A percentile compares a stretch with the other conserved stretches of the same genome.
These are phyloP conservation scores for Phyllosticta ampelicida DNA, from an alignment of 2,329 filamentous ascomycete species.

Conservation along the genomic window DNA sequence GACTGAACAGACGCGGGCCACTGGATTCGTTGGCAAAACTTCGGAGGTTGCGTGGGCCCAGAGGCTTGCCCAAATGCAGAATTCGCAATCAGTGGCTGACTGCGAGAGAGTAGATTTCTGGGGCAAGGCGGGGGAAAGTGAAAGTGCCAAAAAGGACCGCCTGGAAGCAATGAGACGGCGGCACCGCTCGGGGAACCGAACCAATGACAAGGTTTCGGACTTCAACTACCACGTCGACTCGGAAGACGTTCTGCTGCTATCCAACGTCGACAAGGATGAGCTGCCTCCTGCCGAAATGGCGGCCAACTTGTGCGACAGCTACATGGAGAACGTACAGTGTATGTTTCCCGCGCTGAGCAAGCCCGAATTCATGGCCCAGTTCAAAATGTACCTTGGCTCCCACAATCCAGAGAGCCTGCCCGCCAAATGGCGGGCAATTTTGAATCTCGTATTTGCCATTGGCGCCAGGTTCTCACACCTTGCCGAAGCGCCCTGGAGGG, in stretches of 20 bases:
- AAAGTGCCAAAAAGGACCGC: not conserved
- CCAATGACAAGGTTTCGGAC: not conserved
- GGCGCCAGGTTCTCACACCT: constrained; percentile 26
- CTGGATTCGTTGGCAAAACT: constrained; percentile 17
- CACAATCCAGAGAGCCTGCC: constrained; percentile 12
- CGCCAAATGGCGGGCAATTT: constrained; percentile 25
- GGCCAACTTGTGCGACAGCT: constrained; percentile 24
- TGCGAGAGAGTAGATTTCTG: not conserved
- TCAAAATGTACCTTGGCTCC: constrained; percentile 20
- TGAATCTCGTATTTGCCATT: constrained; percentile 34
- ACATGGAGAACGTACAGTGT: constrained; percentile 28
- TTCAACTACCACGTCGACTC: constrained; percentile 19
- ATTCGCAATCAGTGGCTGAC: not conserved
- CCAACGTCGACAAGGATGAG: constrained; percentile 21
- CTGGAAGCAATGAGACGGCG: not conserved
- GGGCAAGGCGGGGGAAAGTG: not conserved
- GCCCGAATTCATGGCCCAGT: constrained; percentile 22
- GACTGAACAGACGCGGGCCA: constrained; percentile 17
- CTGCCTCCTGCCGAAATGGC: constrained; percentile 23
- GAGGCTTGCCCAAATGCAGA: constrained; percentile 16
- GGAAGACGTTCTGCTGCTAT: constrained; percentile 19
- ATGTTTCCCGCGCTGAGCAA: constrained; percentile 30
- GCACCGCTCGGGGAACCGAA: not conserved
- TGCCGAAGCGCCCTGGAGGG: constrained; percentile 13
- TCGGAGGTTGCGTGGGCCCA: constrained; percentile 20